phyloP scores from a whole-genome alignment of 345 rosid species.

The Dipteronia dyeriana region DNA sequence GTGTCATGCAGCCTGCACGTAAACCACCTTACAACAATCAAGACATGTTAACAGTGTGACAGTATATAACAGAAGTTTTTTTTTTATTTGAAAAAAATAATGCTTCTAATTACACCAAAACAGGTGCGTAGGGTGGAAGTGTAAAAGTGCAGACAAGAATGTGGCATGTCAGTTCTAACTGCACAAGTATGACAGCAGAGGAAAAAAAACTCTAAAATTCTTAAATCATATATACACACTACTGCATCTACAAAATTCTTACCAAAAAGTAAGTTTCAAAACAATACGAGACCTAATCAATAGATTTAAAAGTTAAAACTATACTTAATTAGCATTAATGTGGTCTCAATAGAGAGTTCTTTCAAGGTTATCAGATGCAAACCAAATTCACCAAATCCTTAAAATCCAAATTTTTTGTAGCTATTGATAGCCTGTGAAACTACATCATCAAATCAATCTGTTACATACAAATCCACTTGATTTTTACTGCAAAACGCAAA shows the following conservation, averaged over 20 bases:
- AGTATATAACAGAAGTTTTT: background rate
- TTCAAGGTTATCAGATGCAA: background rate
- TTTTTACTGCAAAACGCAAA: background rate
- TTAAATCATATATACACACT: background rate
- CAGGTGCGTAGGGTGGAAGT: background rate
- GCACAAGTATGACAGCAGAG: background rate
- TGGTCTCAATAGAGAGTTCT: background rate
- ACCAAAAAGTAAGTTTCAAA: background rate
- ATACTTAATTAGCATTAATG: background rate
- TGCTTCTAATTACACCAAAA: background rate
- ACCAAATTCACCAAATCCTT: slow-evolving; percentile 3
- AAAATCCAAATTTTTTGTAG: background rate
- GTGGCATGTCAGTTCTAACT: background rate
- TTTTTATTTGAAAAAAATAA: background rate
- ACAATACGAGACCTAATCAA: background rate
- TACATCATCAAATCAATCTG: background rate
- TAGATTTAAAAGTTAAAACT: background rate
- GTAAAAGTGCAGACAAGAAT: background rate
- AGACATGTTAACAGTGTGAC: background rate
- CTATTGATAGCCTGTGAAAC: background rate
- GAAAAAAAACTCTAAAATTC: background rate
- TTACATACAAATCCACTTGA: background rate
- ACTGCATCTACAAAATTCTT: background rate
- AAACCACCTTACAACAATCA: background rate
- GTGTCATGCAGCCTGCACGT: background rate